Evolutionary conservation across 2,329 filamentous ascomycete species (phyloP), one percentile per base, ranked within the genome.

Genomic region (Truncatella angustata): DNA sequence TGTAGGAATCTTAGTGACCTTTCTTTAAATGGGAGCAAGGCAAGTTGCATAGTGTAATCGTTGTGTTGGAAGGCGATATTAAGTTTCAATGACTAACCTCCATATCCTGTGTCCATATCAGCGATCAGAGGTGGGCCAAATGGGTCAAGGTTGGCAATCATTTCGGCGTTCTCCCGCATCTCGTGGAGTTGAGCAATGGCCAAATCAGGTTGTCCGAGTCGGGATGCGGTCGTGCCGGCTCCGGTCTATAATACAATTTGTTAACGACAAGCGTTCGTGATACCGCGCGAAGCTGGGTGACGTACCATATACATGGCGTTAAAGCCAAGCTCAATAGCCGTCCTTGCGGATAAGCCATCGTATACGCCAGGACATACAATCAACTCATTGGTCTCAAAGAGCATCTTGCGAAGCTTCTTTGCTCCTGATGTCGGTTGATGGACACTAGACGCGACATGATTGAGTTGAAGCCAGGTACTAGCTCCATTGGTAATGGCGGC

Each of bases 21-120:
- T 32, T 14, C 28, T 32, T 32, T 7, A 14, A 7, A 32, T 32
- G 14, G 1, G 14, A 32, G 7, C 5, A 46, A 16, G 32, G 34
- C 21, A 10, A 35, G 7, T n/a, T 49, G 14, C n/a, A 43, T n/a
- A n/a, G n/a, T n/a, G n/a, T n/a, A n/a, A n/a, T n/a, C n/a, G n/a
- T n/a, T n/a, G n/a, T n/a, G n/a, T n/a, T n/a, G n/a, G n/a, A n/a
- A n/a, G n/a, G n/a, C n/a, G n/a, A n/a, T n/a, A n/a, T n/a, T 30
- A 9, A 43, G 21, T 1, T 10, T 44, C 14, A 1, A n/a, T 44
- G 14, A 57, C 68, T 60, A 58, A 71, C 78, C 77, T 39, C 77
- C 77, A 58, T 80, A 81, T 28, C 78, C 78, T 4, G 78, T 81
- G 58, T 81, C 78, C 56, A 75, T 75, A 52, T 81, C 78, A 23